phyloP scores from a whole-genome alignment of 371 early-diverging fungal species.

The Apophysomyces variabilis region DNA sequence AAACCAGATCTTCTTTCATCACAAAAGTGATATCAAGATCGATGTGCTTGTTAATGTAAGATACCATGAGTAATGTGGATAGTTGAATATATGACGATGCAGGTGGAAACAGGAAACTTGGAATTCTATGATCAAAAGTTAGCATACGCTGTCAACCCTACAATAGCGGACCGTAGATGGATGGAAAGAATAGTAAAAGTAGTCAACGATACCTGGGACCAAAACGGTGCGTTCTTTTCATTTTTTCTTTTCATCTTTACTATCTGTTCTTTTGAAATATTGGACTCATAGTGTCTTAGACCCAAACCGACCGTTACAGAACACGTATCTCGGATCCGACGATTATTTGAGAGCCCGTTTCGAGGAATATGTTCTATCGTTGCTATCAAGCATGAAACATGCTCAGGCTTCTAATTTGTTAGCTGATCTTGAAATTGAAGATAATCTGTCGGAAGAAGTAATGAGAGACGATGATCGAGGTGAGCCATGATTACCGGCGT shows the following conservation, averaged over 20 bases:
- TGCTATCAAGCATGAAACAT: slow-evolving; percentile 73
- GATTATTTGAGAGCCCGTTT: slow-evolving; percentile 80
- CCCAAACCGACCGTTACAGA: slow-evolving; percentile 56
- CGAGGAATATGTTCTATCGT: slow-evolving; percentile 72
- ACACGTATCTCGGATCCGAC: slow-evolving; percentile 76
- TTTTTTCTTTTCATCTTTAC: not conserved
- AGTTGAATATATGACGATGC: slow-evolving; percentile 4
- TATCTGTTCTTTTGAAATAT: not conserved
- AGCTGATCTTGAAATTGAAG: slow-evolving; percentile 35
- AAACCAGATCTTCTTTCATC: slow-evolving; percentile 80
- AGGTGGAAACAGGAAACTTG: slow-evolving; percentile 76
- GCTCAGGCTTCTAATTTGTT: slow-evolving; percentile 53
- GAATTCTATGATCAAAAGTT: slow-evolving; percentile 71
- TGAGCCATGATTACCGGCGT: slow-evolving; percentile 9
- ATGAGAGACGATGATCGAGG: slow-evolving; percentile 44
- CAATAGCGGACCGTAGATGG: slow-evolving; percentile 67
- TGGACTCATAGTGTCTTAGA: slow-evolving; percentile 33
- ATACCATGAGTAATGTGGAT: not conserved
- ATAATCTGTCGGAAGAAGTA: slow-evolving; percentile 35
- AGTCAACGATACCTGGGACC: slow-evolving; percentile 56
- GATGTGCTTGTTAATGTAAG: slow-evolving; percentile 81
- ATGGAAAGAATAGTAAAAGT: slow-evolving; percentile 66
- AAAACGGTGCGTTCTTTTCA: slow-evolving; percentile 44
- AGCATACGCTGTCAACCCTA: slow-evolving; percentile 48
- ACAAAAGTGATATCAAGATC: slow-evolving; percentile 67